phyloP scores from a whole-genome alignment of 306 rosid genomes.

The Lupinus albus region DNA sequence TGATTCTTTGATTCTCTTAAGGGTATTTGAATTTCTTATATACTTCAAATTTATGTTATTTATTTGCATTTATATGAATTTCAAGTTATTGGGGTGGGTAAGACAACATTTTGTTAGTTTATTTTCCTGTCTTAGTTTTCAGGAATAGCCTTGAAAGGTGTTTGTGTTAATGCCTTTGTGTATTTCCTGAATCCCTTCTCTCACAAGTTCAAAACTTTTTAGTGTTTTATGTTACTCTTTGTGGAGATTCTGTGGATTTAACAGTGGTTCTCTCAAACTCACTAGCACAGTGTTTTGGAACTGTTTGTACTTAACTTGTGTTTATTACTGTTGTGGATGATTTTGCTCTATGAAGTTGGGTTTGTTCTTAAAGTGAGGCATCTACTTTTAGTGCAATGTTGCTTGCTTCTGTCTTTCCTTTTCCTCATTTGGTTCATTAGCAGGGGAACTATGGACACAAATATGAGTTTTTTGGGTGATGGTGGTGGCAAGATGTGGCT shows the following conservation, averaged over 20 bases:
- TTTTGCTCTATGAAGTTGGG: conserved; percentile 63
- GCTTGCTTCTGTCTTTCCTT: conserved; percentile 53
- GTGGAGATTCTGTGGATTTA: conserved; percentile 59
- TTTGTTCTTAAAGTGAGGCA: conserved; percentile 65
- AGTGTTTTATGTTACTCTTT: conserved; percentile 33
- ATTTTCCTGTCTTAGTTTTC: conserved; percentile 12
- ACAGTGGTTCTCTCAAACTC: conserved; percentile 43
- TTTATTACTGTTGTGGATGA: conserved; percentile 63
- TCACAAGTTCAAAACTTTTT: conserved; percentile 30
- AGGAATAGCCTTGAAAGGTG: conserved; percentile 13
- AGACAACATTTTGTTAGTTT: conserved; percentile 50
- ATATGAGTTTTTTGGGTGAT: conserved; percentile 51
- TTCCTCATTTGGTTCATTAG: conserved; percentile 63
- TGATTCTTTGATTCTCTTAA: conserved; percentile 55
- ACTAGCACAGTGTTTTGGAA: conserved; percentile 39
- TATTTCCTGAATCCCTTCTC: conserved; percentile 30
- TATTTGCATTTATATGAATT: conserved; percentile 44
- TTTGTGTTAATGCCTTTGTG: conserved; percentile 30
- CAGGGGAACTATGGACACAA: conserved; percentile 55
- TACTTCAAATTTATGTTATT: conserved; percentile 30
- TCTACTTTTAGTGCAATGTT: conserved; percentile 60
- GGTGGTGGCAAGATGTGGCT: conserved; percentile 50
- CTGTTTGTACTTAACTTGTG: conserved; percentile 48
- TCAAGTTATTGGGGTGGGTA: conserved; percentile 54
- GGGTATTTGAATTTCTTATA: conserved; percentile 33